phyloP scores from a whole-genome alignment of 139 green algal species.

The Chlamydomonas incerta region DNA sequence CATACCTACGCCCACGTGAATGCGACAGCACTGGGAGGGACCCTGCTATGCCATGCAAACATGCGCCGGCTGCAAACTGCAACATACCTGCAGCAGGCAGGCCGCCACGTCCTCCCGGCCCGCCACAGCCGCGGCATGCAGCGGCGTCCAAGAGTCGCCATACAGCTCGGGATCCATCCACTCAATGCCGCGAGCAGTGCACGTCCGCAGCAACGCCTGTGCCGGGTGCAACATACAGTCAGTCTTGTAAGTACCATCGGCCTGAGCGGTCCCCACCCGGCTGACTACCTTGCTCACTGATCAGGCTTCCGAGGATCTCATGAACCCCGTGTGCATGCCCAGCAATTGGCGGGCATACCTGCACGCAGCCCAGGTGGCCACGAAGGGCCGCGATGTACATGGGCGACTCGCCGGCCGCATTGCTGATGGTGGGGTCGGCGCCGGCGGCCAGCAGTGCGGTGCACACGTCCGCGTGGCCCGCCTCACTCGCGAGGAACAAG shows the following conservation, averaged over 20 bases:
- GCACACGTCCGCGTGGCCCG: conserved; percentile 52
- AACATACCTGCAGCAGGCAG: conserved; percentile 60
- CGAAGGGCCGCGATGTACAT: conserved; percentile 91
- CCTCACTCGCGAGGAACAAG: conserved; percentile 77
- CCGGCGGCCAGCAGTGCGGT: conserved; percentile 69
- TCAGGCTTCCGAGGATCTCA: no score
- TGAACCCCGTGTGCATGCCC: no score
- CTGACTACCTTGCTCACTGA: no score
- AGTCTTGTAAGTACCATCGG: no score
- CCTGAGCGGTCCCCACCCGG: no score
- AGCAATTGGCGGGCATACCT: neutral
- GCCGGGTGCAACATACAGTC: no score
- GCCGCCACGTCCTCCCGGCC: conserved; percentile 54
- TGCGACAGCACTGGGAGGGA: no score
- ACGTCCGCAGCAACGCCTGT: conserved; percentile 69
- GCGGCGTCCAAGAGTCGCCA: conserved; percentile 88
- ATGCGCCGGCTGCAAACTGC: no score
- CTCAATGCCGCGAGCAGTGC: conserved; percentile 40
- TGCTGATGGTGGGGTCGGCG: conserved; percentile 55
- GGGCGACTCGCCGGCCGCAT: conserved; percentile 76
- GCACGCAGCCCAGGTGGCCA: conserved; percentile 75
- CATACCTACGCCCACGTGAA: no score
- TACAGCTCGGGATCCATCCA: conserved; percentile 81
- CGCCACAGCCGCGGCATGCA: conserved; percentile 89
- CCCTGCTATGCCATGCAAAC: no score